Percentiles rank a stretch among this genome's conserved stretches.
Evolutionary conservation across 2,329 filamentous ascomycete species (phyloP).

Genomic region (Dactylellina drechsleri): DNA sequence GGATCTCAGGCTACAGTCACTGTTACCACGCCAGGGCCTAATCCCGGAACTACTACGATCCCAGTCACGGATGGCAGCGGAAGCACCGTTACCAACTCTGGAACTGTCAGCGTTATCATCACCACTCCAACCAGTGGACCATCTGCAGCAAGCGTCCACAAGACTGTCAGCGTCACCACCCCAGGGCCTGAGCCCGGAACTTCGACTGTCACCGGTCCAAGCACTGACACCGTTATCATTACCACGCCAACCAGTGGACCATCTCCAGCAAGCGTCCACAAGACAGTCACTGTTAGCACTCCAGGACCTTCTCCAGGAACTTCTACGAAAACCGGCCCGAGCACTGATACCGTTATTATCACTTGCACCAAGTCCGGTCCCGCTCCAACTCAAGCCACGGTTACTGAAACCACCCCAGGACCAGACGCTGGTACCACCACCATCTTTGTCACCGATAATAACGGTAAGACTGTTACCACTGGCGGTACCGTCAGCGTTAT

Average conservation of each 20-base stretch:
- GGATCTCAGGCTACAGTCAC: no score
- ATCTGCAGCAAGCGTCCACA: neutral
- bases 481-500: constrained; percentile 9
- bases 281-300: neutral
- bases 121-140: no score
- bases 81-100: no score
- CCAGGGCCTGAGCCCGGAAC: neutral
- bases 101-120: no score
- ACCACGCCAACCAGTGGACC: neutral
- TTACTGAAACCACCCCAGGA: neutral
- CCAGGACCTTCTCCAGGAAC: neutral
- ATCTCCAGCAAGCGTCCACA: neutral
- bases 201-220: neutral
- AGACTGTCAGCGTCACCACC: neutral
- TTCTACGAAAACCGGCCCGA: neutral
- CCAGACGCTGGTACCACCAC: neutral
- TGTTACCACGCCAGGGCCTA: no score
- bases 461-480: constrained; percentile 5
- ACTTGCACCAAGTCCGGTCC: neutral
- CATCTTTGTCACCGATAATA: constrained; percentile 8
- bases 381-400: constrained; percentile 1
- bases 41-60: no score
- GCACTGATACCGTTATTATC: neutral
- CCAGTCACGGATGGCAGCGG: no score
- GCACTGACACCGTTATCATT: neutral